Evolutionary conservation across 2,329 filamentous ascomycete species (phyloP).

Genomic region (Fusarium kyushuense): DNA sequence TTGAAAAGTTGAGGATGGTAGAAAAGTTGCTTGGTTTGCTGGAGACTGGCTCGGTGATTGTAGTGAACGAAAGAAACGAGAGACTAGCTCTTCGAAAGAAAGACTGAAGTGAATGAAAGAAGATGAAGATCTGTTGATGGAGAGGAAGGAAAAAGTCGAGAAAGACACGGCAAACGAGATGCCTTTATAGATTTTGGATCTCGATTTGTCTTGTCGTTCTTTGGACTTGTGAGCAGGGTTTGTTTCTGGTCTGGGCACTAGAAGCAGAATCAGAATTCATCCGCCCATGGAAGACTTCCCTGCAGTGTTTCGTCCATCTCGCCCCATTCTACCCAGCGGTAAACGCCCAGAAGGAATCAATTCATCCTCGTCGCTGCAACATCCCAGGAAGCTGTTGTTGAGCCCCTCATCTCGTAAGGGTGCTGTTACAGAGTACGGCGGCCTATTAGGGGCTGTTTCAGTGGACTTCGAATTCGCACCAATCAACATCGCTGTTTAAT

Average conservation of each 20-base stretch:
- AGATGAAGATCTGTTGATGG: constrained; percentile 34
- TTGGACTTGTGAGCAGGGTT: constrained; percentile 11
- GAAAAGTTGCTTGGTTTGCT: constrained; percentile 24
- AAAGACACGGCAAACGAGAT: constrained; percentile 6
- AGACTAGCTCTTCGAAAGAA: constrained; percentile 36
- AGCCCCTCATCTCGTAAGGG: too few species aligned
- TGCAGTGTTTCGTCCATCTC: background rate
- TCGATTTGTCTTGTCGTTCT: constrained; percentile 1
- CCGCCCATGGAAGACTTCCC: background rate
- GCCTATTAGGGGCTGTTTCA: constrained; percentile 17
- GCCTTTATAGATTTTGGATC: constrained; percentile 23
- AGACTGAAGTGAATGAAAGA: constrained; percentile 36
- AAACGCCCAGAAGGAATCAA: constrained; percentile 17
- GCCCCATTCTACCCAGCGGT: constrained; percentile 1
- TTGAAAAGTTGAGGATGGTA: constrained; percentile 19
- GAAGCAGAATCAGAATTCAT: constrained; percentile 8
- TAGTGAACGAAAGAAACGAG: constrained; percentile 33
- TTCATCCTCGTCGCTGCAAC: background rate
- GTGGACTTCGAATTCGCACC: constrained; percentile 9
- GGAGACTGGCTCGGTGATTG: constrained; percentile 31
- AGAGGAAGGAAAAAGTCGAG: constrained; percentile 5
- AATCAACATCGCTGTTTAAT: constrained; percentile 19
- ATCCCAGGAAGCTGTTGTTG: background rate
- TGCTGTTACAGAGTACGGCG: constrained; percentile 30
- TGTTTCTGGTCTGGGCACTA: background rate